Evolutionary conservation across 2,329 filamentous ascomycete genomes (phyloP), one percentile per base, ranked within the genome.

Genomic region (Fonsecaea pedrosoi): DNA sequence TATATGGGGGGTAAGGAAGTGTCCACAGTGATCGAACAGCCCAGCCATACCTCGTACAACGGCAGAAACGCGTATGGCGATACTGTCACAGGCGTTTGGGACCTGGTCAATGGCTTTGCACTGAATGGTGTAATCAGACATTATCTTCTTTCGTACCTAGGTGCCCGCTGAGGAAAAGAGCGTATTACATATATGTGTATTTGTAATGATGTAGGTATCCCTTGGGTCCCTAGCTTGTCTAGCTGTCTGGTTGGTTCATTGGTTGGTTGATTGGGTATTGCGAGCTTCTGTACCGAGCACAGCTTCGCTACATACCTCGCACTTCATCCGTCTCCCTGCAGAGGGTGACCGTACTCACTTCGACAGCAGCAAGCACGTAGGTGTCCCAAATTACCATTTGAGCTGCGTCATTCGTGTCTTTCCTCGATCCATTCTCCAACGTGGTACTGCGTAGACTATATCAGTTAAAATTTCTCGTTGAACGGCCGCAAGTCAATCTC

Each of bases 401-500:
- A 48, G 18, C n/a, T 12, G 42, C 6, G n/a, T 3, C n/a, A 3
- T 32, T 2, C n/a, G 25, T 50, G 2, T 50, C 1, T 25, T 12
- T 13, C 18, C 45, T 30, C 2, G 18, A 25, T 25, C 21, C 21
- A 8, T 12, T 30, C 9, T 6, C 13, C 45, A 18, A 30, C 6
- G 21, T 30, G 4, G 15, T n/a, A 2, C 40, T 42, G n/a, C 13
- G 4, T n/a, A 4, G 15, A n/a, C n/a, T 4, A 18, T 42, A 5
- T n/a, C 13, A n/a, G 40, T 37, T 58, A 58, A 21, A 58, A 58
- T 3, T 58, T 4, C 55, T 58, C 55, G 37, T 58, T 58, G 32
- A 58, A 64, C 3, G 66, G 66, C 34, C 84, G 77, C 18, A 86
- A 78, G 72, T 86, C 84, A 64, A 86, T 77, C 74, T 86, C 84